Conservation (phyloP, 495 filamentous ascomycete species). For the Daldinia decipiens region DNA sequence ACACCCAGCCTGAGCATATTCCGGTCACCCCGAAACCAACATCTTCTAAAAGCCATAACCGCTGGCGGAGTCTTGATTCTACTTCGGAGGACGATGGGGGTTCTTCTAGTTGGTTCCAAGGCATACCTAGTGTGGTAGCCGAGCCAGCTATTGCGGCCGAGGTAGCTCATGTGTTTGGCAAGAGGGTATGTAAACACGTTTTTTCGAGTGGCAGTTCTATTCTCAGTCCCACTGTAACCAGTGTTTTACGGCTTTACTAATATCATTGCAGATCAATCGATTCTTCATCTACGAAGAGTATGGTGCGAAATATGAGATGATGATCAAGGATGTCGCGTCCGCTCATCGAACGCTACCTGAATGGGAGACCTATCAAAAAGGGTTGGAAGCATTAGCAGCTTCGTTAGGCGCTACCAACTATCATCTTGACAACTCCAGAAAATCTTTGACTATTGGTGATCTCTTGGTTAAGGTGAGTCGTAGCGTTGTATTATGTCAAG, state of each 20-base stretch:
- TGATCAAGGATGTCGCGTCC: conserved; percentile 78
- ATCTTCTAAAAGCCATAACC: conserved; percentile 55
- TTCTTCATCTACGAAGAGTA: conserved; percentile 92
- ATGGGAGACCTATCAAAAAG: conserved; percentile 86
- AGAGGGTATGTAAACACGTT: conserved; percentile 64
- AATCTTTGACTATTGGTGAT: conserved; percentile 82
- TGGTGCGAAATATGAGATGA: conserved; percentile 83
- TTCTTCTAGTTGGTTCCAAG: conserved; percentile 55
- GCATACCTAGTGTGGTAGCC: conserved; percentile 65
- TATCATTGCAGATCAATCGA: conserved; percentile 69
- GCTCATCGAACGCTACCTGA: conserved; percentile 73
- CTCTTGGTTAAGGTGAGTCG: conserved; percentile 84
- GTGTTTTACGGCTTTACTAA: conserved; percentile 22
- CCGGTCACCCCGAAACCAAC: conserved; percentile 38
- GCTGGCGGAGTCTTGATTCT: conserved; percentile 70
- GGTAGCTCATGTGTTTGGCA: conserved; percentile 81
- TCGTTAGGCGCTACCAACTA: conserved; percentile 77
- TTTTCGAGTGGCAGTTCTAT: background rate
- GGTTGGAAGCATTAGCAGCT: conserved; percentile 84
- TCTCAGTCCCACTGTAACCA: background rate
- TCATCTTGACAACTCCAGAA: conserved; percentile 69
- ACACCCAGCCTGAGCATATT: conserved; percentile 58
- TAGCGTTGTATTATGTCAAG: background rate
- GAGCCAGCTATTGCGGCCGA: conserved; percentile 76
- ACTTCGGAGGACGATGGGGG: conserved; percentile 61